phyloP scores from a whole-genome alignment of 768 basidiomycete species.

The Russula foetens region DNA sequence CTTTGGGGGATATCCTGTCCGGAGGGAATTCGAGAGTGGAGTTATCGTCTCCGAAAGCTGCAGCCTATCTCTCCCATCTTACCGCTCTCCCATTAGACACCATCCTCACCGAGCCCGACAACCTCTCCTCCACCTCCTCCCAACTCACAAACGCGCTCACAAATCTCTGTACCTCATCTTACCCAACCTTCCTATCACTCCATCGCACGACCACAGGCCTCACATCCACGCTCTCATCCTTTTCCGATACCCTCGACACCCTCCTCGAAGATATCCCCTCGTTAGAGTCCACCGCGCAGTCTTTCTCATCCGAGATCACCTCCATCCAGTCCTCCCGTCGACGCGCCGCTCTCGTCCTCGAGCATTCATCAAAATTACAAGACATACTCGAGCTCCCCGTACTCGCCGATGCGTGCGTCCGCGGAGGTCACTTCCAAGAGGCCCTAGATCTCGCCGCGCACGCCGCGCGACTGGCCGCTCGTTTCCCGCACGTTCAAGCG shows the following conservation, averaged over 20 bases:
- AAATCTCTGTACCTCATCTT: conserved; percentile 83
- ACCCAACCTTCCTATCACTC: conserved; percentile 86
- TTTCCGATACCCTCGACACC: conserved; percentile 64
- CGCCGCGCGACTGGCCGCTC: conserved; percentile 38
- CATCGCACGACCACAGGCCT: conserved; percentile 74
- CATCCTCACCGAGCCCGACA: conserved; percentile 64
- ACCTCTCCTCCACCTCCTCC: conserved; percentile 75
- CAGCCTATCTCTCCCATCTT: conserved; percentile 55
- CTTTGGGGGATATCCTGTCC: conserved; percentile 3
- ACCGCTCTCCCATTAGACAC: conserved; percentile 57
- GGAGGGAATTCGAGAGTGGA: conserved; percentile 10
- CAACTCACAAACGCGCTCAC: conserved; percentile 86
- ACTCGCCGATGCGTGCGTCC: conserved; percentile 87
- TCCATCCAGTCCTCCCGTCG: conserved; percentile 64
- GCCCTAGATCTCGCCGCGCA: conserved; percentile 81
- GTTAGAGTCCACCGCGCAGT: conserved; percentile 62
- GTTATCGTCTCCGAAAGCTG: conserved; percentile 23
- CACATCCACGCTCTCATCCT: conserved; percentile 58
- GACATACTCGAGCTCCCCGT: conserved; percentile 88
- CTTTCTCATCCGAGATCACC: conserved; percentile 69
- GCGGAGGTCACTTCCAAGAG: conserved; percentile 88
- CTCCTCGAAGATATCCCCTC: conserved; percentile 68
- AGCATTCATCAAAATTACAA: conserved; percentile 88
- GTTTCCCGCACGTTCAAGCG: conserved; percentile 39
- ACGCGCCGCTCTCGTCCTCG: conserved; percentile 78